Base-by-base conservation (phyloP, 192 early-diverging fungal species). In the Linnemannia exigua region DNA sequence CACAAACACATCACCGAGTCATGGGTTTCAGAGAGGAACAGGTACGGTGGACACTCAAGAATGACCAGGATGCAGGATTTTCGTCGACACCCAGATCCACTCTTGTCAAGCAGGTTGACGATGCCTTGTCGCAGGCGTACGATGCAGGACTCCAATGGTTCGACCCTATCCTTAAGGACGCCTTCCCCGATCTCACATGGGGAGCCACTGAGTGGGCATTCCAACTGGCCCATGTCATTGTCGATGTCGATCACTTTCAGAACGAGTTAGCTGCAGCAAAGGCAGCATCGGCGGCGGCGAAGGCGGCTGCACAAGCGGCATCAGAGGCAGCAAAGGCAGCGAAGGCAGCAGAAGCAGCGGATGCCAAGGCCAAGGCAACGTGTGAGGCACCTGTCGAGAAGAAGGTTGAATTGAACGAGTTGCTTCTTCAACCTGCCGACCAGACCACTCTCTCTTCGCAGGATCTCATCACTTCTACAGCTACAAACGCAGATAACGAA, bases 81-180 rank as follows among this genome's bases (percentile, higher is more conserved):
- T 31, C 54, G 15, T 0, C 33, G 0, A n/a, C 14, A 4, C n/a
- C 74, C 16, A 85, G 66, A 58, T 6, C 69, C 6, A 6, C 73
- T 0, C 46, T 67, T 4, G 61, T 77, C 12, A 41, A 38, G 12
- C 78, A 80, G 20, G 35, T 67, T 20, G 84, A 86, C 44, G 70
- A 72, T 11, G 78, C 70, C 0, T 36, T 86, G 28, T 37, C 38
- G 20, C 67, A 72, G 58, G 78, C 75, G 19, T 86, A 86, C 33
- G 84, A 86, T 6, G 70, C 75, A 38, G 84, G 78, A 28, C 48
- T 86, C 22, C 50, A 68, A 6, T 80, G 78, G 84, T 80, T 86
- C 61, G 79, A 86, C 37, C 84, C 77, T 9, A 86, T 86, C 28
- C 70, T 86, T 36, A 86, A 86, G 67, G 78, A 80, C 11, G 78